A percentile compares a stretch with the other conserved stretches of the same genome.
Evolutionary conservation across 2,329 filamentous ascomycete species (phyloP).

Genomic region (Hypoxylon sp.): DNA sequence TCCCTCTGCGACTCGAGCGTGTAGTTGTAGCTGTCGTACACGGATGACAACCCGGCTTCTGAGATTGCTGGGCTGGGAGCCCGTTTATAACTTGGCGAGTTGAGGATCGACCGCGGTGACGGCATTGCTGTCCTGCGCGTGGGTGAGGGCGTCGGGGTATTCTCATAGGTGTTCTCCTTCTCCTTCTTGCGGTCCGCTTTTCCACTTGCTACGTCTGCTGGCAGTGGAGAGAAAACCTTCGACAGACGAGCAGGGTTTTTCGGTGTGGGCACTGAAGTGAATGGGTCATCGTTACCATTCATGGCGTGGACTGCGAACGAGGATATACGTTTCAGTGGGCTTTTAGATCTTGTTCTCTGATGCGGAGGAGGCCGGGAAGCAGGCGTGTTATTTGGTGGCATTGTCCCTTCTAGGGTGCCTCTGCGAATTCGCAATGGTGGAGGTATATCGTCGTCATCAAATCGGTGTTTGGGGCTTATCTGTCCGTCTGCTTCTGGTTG

Average conservation of each 20-base stretch:
- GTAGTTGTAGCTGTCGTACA: slow-evolving; percentile 52
- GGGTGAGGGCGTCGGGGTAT: slow-evolving; percentile 47
- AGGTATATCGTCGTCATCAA: slow-evolving; percentile 34
- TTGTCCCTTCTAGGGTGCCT: slow-evolving; percentile 33
- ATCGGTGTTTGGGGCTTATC: slow-evolving; percentile 19
- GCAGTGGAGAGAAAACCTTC: slow-evolving; percentile 50
- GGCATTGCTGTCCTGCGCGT: slow-evolving; percentile 39
- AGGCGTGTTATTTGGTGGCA: not conserved
- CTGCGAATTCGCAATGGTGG: slow-evolving; percentile 34
- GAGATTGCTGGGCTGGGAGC: slow-evolving; percentile 46
- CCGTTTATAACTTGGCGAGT: slow-evolving; percentile 45
- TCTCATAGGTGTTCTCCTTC: slow-evolving; percentile 20
- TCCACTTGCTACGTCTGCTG: slow-evolving; percentile 35
- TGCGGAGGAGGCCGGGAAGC: not conserved
- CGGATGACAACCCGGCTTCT: slow-evolving; percentile 52
- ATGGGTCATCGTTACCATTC: slow-evolving; percentile 49
- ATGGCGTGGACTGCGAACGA: slow-evolving; percentile 40
- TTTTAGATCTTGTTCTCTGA: not conserved
- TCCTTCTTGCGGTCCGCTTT: slow-evolving; percentile 5
- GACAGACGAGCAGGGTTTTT: slow-evolving; percentile 48
- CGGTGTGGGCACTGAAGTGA: slow-evolving; percentile 42
- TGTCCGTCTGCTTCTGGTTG: not conserved
- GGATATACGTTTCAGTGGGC: slow-evolving; percentile 18
- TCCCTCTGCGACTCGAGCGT: slow-evolving; percentile 22
- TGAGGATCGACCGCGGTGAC: slow-evolving; percentile 48